These are phyloP conservation scores for Tetrapisispora phaffii DNA, from an alignment of 805 yeast species.

Conservation along the genomic window DNA sequence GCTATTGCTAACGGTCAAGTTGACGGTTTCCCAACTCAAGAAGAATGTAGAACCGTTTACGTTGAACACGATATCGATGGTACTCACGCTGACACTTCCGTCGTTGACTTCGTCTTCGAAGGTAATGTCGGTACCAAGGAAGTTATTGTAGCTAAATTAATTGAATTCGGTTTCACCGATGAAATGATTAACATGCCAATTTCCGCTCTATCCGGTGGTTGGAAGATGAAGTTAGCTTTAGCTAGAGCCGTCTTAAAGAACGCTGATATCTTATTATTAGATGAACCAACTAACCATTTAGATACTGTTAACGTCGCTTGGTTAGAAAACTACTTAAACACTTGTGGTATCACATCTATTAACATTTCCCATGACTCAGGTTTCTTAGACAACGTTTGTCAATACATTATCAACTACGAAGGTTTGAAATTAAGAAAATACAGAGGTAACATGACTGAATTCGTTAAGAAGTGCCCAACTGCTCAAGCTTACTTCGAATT, in stretches of 20 bases:
- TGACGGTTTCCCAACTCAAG: constrained; percentile 99
- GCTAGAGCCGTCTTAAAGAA: constrained; percentile 98
- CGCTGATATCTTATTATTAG: constrained; percentile 94
- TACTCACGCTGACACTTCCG: constrained; percentile 92
- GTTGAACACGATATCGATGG: constrained; percentile 99
- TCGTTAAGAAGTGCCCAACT: constrained; percentile 96
- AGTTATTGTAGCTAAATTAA: constrained; percentile 61
- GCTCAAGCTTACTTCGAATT: constrained; percentile 98
- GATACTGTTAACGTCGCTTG: constrained; percentile 99
- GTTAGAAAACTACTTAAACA: constrained; percentile 97
- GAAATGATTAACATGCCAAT: constrained; percentile 92
- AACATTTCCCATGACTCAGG: constrained; percentile 99
- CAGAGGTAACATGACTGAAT: constrained; percentile 99
- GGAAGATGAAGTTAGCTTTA: constrained; percentile 99
- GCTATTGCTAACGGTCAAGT: constrained; percentile 97
- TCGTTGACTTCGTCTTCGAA: constrained; percentile 73
- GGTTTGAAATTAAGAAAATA: constrained; percentile 99
- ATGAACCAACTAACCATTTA: constrained; percentile 99
- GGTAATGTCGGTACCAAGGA: constrained; percentile 73
- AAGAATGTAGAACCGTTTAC: constrained; percentile 97
- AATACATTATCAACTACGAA: constrained; percentile 99
- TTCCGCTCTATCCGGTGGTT: constrained; percentile 97
- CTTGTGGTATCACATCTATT: constrained; percentile 97
- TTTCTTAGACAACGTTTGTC: constrained; percentile 94
- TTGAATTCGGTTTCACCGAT: constrained; percentile 86